A percentile compares a stretch with the other conserved stretches of the same genome.
Evolutionary conservation across 345 rosid species (phyloP).

Genomic region (Salix udensis): DNA sequence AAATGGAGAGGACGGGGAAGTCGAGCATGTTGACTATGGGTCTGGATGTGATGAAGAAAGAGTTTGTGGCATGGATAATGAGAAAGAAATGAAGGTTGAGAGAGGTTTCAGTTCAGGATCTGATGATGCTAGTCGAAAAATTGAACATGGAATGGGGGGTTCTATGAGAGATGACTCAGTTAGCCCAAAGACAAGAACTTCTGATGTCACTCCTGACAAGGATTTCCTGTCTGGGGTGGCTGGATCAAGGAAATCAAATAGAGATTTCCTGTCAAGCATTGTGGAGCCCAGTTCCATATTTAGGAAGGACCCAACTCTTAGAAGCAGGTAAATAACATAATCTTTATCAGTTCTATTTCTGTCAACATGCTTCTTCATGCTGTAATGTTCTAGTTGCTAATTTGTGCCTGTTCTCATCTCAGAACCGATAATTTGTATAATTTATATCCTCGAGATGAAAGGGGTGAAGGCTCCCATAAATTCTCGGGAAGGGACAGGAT

Average conservation of each 20-base stretch:
- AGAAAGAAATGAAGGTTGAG: constrained; percentile 30
- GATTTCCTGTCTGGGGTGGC: constrained; percentile 22
- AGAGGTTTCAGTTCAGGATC: constrained; percentile 19
- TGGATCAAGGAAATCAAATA: constrained; percentile 21
- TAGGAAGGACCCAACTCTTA: constrained; percentile 7
- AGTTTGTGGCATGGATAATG: constrained; percentile 22
- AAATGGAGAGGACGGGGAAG: constrained; percentile 29
- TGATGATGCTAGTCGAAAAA: constrained; percentile 7
- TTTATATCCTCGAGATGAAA: constrained; percentile 19
- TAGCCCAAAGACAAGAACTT: constrained; percentile 13
- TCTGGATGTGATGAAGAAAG: constrained; percentile 51
- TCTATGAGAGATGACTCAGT: constrained; percentile 18
- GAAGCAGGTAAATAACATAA: constrained; percentile 37
- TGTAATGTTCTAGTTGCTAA: background rate
- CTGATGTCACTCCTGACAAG: constrained; percentile 29
- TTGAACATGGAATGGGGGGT: constrained; percentile 14
- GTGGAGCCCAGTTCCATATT: constrained; percentile 18
- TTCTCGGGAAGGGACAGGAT: constrained; percentile 38
- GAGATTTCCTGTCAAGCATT: constrained; percentile 25
- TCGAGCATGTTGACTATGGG: constrained; percentile 52
- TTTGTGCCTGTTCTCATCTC: constrained; percentile 9
- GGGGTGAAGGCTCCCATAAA: constrained; percentile 27
- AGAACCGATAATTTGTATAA: constrained; percentile 36
- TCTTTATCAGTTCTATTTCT: background rate
- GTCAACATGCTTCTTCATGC: background rate